Evolutionary conservation across 768 basidiomycete species (phyloP), one percentile per base, ranked within the genome.

Genomic region (Lyophyllum semitale): DNA sequence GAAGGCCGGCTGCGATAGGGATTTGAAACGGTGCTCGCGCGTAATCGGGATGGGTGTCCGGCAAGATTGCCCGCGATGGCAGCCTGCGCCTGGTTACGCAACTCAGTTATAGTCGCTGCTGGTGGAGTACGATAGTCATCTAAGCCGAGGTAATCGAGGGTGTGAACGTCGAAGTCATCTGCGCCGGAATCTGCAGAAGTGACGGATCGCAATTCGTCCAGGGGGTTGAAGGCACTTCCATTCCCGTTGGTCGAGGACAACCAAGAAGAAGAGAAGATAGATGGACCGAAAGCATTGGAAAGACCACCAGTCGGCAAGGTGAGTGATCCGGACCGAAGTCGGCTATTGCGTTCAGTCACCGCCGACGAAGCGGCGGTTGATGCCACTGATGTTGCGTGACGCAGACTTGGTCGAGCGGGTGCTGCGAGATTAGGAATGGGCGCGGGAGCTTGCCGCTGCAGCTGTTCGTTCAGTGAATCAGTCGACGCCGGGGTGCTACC

Each of bases 141-240:
- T 63, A 98, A 80, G 41, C 96, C 96, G 47, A 98, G 89, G 71
- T 98, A 98, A 71, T 97, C 95, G 57, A 98, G 83, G 25, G 96
- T 98, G 66, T 94, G 93, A 42, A 95, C 91, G 63, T 94, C 91
- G 69, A 93, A 91, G 47, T 93, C 89, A 51, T 97, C 95, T 22
- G 83, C 78, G n/a, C 78, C 83, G 18, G 88, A 88, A 67, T 92
- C 90, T 59, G 84, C 84, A 41, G 91, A 92, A 26, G 84, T 83
- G 42, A 88, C 86, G 43, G 91, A 91, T 59, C 89, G 88, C 63
- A 91, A 71, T 70, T 94, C 93, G 55, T 93, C 92, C 64, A 92
- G 75, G 61, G 84, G 79, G 32, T 85, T 77, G 59, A 87, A 84
- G 22, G 84, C 83, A 51, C 80, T 77, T 46, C 79, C 77, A 63